Percentiles rank a stretch among this genome's conserved stretches.
These are phyloP conservation scores for Lagenaria siceraria DNA, from an alignment of 306 rosid genomes.

Conservation along the genomic window DNA sequence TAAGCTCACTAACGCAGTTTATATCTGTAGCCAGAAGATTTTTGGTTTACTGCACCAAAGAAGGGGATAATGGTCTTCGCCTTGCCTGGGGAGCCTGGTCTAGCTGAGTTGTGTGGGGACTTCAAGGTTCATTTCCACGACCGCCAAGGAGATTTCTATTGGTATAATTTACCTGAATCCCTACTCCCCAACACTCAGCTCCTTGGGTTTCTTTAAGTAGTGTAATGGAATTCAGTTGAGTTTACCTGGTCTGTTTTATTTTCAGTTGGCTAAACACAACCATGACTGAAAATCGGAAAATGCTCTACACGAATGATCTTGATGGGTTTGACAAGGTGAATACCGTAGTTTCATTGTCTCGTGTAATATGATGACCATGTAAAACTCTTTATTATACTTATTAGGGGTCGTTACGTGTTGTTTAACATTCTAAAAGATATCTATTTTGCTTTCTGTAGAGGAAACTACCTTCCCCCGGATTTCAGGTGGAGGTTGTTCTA, in stretches of 20 bases:
- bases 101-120: conserved; percentile 82
- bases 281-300: conserved; percentile 82
- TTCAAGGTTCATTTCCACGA: conserved; percentile 91
- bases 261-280: conserved; percentile 93
- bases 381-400: neutral
- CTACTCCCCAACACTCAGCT: neutral
- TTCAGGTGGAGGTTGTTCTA: conserved; percentile 80
- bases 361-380: neutral
- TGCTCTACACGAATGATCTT: conserved; percentile 55
- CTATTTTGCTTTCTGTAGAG: conserved; percentile 39
- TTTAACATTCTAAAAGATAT: neutral
- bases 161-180: conserved; percentile 35
- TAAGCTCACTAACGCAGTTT: neutral
- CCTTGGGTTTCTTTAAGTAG: neutral
- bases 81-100: conserved; percentile 94
- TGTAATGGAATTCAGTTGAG: conserved; percentile 12
- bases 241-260: conserved; percentile 1
- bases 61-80: conserved; percentile 98
- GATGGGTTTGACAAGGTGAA: conserved; percentile 94
- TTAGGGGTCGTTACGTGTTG: neutral
- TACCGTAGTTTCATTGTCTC: neutral
- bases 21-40: conserved; percentile 71
- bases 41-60: conserved; percentile 95
- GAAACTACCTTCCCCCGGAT: conserved; percentile 93
- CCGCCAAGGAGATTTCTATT: conserved; percentile 97